Evolutionary conservation across 805 yeast genomes (phyloP), one percentile per base, ranked within the genome.

Genomic region (Vanderwaltozyma verrucispora): DNA sequence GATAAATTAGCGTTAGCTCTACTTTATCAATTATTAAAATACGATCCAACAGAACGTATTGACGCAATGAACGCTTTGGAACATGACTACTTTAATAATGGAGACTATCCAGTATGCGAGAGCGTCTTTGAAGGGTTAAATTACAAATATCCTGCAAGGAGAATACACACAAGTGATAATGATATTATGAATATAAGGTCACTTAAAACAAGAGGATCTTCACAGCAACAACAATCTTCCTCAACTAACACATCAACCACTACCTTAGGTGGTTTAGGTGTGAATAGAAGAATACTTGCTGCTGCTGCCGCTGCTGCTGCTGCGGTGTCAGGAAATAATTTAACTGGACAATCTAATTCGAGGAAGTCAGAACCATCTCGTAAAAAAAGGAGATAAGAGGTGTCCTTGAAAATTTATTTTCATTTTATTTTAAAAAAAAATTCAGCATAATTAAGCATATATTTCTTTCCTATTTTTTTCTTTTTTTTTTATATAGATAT

Each of bases 81-180:
- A 9, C 95, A 88, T 59, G 76, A 75, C 14, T 92, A 81, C 67
- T 89, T 92, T 53, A 50, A 56, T 2, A 52, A 50, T 32, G 62
- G 73, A 28, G 89, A 81, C 37, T 61, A 65, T 21, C 84, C 94
- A 0, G 86, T 86, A 1, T 63, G 70, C 15, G 77, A 71, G 19
- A 84, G 86, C 51, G 89, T 92, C 1, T 92, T 92, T 59, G 86
- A 80, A 42, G 81, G 83, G 1, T 71, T 79, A 40, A 71, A 67
- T 28, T 69, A 77, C 51, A 77, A 74, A 46, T 92, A 92, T 54
- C 97, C 98, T 2, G 72, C 77, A 24, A 68, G 98, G 46, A 72
- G 95, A 48, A 86, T 89, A 23, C 84, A 85, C 48, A 79, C 84
- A 16, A 94, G 84, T 50, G 95, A 87, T 56, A 78, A 77, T 47